These are phyloP conservation scores for Haplosporangium sp. DNA, from an alignment of 371 early-diverging fungal species.

Conservation along the genomic window DNA sequence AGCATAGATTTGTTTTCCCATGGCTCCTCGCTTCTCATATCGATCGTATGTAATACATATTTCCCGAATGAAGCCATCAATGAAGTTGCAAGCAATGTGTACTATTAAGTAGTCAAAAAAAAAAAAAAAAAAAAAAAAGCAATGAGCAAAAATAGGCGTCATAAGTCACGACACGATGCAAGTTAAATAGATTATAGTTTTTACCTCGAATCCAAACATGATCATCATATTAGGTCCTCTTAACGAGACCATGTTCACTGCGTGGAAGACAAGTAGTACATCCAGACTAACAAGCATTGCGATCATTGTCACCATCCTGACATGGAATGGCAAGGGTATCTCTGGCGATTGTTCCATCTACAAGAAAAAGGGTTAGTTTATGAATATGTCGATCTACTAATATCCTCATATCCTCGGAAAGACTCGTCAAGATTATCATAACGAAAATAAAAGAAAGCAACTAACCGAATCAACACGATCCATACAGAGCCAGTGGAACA, in stretches of 20 bases:
- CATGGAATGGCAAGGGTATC: constrained; percentile 71
- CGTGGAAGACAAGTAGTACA: constrained; percentile 72
- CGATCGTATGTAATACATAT: constrained; percentile 88
- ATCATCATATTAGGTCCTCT: constrained; percentile 91
- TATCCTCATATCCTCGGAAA: too few relatives aligned
- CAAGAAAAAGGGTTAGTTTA: background rate
- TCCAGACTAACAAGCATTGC: constrained; percentile 76
- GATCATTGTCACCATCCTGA: constrained; percentile 77
- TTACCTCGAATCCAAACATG: constrained; percentile 95
- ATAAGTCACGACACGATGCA: background rate
- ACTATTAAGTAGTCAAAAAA: constrained; percentile 61
- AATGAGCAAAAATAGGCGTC: background rate
- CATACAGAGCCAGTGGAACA: constrained; percentile 95
- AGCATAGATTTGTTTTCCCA: constrained; percentile 96
- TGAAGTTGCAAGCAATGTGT: constrained; percentile 83
- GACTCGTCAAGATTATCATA: background rate
- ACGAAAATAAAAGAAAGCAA: constrained; percentile 1
- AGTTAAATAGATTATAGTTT: background rate
- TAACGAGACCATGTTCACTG: constrained; percentile 69
- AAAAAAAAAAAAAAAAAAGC: background rate
- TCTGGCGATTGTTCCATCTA: constrained; percentile 90
- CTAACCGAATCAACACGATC: constrained; percentile 94
- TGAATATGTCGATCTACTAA: too few relatives aligned
- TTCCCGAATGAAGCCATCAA: constrained; percentile 81
- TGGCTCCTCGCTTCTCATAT: constrained; percentile 81